Evolutionary conservation across 805 yeast genomes (phyloP).

Genomic region (Candida golubevii): DNA sequence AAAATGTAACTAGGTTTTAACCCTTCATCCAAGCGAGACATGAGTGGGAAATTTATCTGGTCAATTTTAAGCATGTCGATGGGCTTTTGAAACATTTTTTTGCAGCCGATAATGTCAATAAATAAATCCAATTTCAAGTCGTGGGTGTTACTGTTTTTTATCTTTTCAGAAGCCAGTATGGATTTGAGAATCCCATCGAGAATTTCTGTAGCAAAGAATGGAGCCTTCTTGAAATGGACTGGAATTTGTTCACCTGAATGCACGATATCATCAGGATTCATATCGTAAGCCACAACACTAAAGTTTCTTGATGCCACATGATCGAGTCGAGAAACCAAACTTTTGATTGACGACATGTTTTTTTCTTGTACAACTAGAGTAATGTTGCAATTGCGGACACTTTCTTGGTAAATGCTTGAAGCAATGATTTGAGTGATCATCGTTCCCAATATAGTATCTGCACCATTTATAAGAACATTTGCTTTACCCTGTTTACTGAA

Average conservation of each 20-base stretch:
- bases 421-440: slow-evolving; percentile 32
- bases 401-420: slow-evolving; percentile 23
- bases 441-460: slow-evolving; percentile 36
- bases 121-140: slow-evolving; percentile 32
- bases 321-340: slow-evolving; percentile 17
- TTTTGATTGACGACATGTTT: slow-evolving; percentile 17
- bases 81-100: slow-evolving; percentile 30
- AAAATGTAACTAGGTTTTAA: slow-evolving; percentile 16
- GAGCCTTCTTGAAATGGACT: slow-evolving; percentile 34
- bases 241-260: slow-evolving; percentile 34
- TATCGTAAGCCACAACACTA: slow-evolving; percentile 30
- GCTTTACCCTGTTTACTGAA: slow-evolving; percentile 17
- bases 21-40: slow-evolving; percentile 13
- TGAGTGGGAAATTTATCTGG: slow-evolving; percentile 27
- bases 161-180: slow-evolving; percentile 18
- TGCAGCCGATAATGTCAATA: slow-evolving; percentile 39
- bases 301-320: slow-evolving; percentile 20
- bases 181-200: slow-evolving; percentile 29
- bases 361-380: slow-evolving; percentile 29
- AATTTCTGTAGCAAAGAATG: slow-evolving; percentile 35
- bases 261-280: slow-evolving; percentile 30
- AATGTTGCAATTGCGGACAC: slow-evolving; percentile 24
- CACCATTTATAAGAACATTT: slow-evolving; percentile 39
- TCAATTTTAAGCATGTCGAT: slow-evolving; percentile 29
- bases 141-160: slow-evolving; percentile 20